A percentile compares a stretch with the other conserved stretches of the same genome.
These are phyloP conservation scores for Fusarium tupiense DNA, from an alignment of 2,329 filamentous ascomycete genomes.

Conservation along the genomic window DNA sequence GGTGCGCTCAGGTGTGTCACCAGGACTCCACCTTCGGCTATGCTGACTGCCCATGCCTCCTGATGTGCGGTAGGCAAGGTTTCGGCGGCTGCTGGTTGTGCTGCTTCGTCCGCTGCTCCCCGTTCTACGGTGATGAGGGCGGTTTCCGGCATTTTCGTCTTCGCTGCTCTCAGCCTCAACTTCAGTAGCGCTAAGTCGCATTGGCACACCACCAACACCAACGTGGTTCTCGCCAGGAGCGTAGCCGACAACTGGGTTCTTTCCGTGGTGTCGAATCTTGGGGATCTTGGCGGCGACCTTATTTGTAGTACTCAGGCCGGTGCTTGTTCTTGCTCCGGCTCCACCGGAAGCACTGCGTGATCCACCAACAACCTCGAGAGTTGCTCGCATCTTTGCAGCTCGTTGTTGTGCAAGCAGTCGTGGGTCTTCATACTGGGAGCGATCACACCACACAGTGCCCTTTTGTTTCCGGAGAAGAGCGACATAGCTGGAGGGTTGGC, in stretches of 20 bases:
- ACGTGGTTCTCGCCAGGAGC: conserved; percentile 80
- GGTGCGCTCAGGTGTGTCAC: conserved; percentile 64
- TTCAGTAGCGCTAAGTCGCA: conserved; percentile 93
- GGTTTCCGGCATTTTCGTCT: conserved; percentile 69
- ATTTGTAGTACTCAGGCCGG: conserved; percentile 67
- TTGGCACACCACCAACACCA: conserved; percentile 81
- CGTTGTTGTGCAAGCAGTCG: conserved; percentile 83
- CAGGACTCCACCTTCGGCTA: conserved; percentile 61
- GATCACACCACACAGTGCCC: conserved; percentile 97
- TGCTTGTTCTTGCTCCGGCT: conserved; percentile 64
- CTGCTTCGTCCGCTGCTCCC: conserved; percentile 82
- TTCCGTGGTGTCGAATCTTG: conserved; percentile 90
- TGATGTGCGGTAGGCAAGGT: conserved; percentile 61
- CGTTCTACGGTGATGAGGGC: conserved; percentile 72
- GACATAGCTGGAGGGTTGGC: conserved; percentile 81
- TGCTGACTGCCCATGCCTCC: conserved; percentile 55
- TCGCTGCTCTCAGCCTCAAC: conserved; percentile 89
- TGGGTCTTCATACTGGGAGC: conserved; percentile 91
- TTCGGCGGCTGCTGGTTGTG: conserved; percentile 63
- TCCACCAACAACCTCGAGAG: conserved; percentile 81
- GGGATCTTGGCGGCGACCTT: conserved; percentile 86
- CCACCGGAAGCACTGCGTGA: conserved; percentile 50
- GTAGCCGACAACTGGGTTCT: conserved; percentile 81
- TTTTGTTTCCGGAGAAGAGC: conserved; percentile 97
- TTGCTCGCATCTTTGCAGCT: conserved; percentile 86